Percentiles rank a stretch among this genome's conserved stretches.
Conservation (phyloP, 1,139 yeast genomes). For the Insectozyma bohioensis region DNA sequence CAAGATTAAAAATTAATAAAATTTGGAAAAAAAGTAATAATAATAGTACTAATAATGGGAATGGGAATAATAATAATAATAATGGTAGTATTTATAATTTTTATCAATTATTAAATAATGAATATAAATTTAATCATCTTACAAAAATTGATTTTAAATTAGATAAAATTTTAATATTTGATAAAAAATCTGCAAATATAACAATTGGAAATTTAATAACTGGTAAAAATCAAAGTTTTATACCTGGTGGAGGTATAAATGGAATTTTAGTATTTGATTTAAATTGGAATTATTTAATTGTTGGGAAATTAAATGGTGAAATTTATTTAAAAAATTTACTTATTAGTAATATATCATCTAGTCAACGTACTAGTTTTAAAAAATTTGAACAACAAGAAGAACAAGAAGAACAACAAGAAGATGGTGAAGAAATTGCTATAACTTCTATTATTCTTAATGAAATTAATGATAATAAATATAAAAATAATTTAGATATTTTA, state of each 20-base stretch:
- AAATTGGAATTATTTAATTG: conserved; percentile 36
- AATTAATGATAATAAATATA: conserved; percentile 25
- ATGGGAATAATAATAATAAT: no score
- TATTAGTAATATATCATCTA: conserved; percentile 33
- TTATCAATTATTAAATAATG: conserved; percentile 31
- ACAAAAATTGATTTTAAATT: conserved; percentile 34
- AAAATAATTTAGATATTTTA: conserved; percentile 26
- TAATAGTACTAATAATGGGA: no score
- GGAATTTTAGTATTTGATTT: conserved; percentile 24
- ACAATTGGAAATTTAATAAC: conserved; percentile 37
- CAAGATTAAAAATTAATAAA: conserved; percentile 40
- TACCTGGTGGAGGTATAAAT: conserved; percentile 31
- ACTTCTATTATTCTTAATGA: conserved; percentile 22
- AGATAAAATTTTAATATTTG: conserved; percentile 38
- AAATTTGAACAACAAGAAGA: conserved; percentile 15
- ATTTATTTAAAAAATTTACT: conserved; percentile 32
- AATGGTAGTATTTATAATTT: conserved; percentile 29
- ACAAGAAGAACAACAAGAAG: conserved; percentile 21
- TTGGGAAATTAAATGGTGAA: conserved; percentile 31
- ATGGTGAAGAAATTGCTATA: conserved; percentile 23
- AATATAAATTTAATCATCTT: conserved; percentile 27
- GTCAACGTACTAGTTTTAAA: conserved; percentile 24
- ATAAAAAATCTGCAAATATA: conserved; percentile 34
- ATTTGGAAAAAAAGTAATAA: conserved; percentile 61
- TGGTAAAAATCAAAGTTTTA: conserved; percentile 42